A percentile compares a stretch with the other conserved stretches of the same genome.
phyloP scores from a whole-genome alignment of 192 early-diverging fungal genomes.

The Backusella mclennaniae region DNA sequence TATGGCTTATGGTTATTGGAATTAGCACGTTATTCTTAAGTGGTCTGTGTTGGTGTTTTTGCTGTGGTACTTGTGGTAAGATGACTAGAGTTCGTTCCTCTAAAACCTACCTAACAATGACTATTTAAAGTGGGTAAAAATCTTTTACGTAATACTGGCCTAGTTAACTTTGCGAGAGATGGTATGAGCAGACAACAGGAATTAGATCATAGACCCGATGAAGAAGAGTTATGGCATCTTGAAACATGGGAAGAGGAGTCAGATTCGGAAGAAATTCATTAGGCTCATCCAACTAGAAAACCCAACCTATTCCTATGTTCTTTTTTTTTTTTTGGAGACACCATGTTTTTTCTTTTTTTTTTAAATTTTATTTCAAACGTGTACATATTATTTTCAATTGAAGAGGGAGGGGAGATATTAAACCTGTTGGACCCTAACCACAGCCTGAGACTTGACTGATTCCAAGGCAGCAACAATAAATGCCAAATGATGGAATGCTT shows the following conservation, averaged over 20 bases:
- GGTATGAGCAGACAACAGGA: not conserved
- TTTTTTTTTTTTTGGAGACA: too few species aligned
- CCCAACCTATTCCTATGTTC: not conserved
- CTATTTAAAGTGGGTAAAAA: slow-evolving; percentile 11
- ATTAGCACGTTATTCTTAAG: slow-evolving; percentile 12
- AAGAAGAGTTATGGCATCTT: slow-evolving; percentile 14
- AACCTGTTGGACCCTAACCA: slow-evolving; percentile 6
- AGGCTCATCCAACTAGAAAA: not conserved
- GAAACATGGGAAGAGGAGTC: slow-evolving; percentile 1
- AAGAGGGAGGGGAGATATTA: not conserved
- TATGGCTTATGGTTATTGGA: slow-evolving; percentile 6
- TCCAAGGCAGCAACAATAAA: slow-evolving; percentile 34
- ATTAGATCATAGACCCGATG: not conserved
- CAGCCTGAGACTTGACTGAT: slow-evolving; percentile 21
- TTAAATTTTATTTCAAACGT: not conserved
- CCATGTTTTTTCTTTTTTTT: not conserved
- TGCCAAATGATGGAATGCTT: slow-evolving; percentile 38
- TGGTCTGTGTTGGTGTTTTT: slow-evolving; percentile 30
- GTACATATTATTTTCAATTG: not conserved
- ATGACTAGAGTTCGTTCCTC: not conserved
- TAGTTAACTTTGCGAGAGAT: not conserved
- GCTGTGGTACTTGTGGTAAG: slow-evolving; percentile 32
- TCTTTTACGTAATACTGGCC: slow-evolving; percentile 8
- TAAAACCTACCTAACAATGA: not conserved
- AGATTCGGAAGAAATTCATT: not conserved